A percentile compares a stretch with the other conserved stretches of the same genome.
Evolutionary conservation across 345 rosid genomes (phyloP).

Genomic region (Streptanthus diversifolius): DNA sequence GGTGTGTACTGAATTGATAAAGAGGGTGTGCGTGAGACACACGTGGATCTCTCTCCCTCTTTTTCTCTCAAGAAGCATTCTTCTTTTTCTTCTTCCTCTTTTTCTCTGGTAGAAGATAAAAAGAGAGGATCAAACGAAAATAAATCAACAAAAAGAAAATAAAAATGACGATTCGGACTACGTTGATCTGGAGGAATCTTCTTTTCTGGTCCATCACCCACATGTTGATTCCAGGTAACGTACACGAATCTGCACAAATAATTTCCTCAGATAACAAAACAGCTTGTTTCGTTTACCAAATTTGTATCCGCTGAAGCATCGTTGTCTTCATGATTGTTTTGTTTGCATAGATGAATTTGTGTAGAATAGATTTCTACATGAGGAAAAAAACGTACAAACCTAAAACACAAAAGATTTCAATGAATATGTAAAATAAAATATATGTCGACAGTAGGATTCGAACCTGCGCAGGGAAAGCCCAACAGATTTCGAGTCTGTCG

Average conservation of each 20-base stretch:
- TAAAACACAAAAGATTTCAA: background rate
- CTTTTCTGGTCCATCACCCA: constrained; percentile 1
- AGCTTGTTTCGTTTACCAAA: background rate
- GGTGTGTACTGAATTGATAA: background rate
- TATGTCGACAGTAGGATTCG: constrained; percentile 99
- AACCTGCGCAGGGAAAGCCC: constrained; percentile 53
- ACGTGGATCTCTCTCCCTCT: constrained; percentile 12
- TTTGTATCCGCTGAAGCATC: background rate
- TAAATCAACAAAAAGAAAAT: background rate
- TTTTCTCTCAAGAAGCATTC: constrained; percentile 3
- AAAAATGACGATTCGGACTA: background rate
- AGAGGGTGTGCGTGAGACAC: background rate
- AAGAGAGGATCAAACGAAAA: background rate
- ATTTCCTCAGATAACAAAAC: background rate
- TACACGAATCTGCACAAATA: background rate
- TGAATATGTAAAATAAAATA: background rate
- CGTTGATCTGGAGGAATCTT: constrained; percentile 27
- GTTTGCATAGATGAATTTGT: background rate
- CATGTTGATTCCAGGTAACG: constrained; percentile 29
- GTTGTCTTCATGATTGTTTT: background rate
- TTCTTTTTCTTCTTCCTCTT: constrained; percentile 14
- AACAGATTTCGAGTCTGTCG: constrained; percentile 96
- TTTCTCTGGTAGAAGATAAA: background rate
- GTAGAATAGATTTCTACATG: background rate
- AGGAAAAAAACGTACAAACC: background rate